Evolutionary conservation across 164 flowering plant species (phyloP), one percentile per base, ranked within the genome.

Genomic region (Vitis cinerea): DNA sequence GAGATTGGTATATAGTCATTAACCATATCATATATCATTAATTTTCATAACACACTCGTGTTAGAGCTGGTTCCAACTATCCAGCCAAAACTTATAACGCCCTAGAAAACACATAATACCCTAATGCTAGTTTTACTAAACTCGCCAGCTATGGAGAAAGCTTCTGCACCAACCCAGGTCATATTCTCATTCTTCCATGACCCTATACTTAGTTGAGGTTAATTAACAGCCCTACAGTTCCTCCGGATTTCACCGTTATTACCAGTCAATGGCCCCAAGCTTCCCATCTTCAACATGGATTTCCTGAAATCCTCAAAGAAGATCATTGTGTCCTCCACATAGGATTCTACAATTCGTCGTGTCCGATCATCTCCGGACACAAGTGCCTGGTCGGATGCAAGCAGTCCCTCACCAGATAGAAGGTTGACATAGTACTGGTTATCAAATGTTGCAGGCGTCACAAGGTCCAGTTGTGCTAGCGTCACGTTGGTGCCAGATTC

Each of bases 261-360:
- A 9, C 84, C 84, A 0, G 82, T 72, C 0, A 75, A 64, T 7
- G 77, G 74, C 8, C 59, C 67, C 71, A 91, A 44, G 69, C 80
- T 74, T 54, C 98, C 98, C 97, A 93, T 87, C 70, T 66, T 90
- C 64, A 86, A 16, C 92, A 93, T 93, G 1, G 95, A 80, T 4
- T 50, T 65, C 56, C n/a, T 75, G 72, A 93, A 93, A 23, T 90
- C 91, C 62, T 85, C 77, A 27, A 85, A 87, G 83, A 93, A 93
- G 0, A 61, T 51, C 2, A 15, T 10, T 2, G 66, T 73, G 63
- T 90, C 80, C 2, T 64, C 70, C 0, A 73, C 90, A 37, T 89
- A 91, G 5, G 76, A 47, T 23, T 77, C 74, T 0, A 91, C 89
- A 2, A 90, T 67, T 4, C 55, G 64, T 0, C 82, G 81, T 2